These are phyloP conservation scores for Rostrohypoxylon terebratum DNA, from an alignment of 495 filamentous ascomycete species.

Conservation along the genomic window DNA sequence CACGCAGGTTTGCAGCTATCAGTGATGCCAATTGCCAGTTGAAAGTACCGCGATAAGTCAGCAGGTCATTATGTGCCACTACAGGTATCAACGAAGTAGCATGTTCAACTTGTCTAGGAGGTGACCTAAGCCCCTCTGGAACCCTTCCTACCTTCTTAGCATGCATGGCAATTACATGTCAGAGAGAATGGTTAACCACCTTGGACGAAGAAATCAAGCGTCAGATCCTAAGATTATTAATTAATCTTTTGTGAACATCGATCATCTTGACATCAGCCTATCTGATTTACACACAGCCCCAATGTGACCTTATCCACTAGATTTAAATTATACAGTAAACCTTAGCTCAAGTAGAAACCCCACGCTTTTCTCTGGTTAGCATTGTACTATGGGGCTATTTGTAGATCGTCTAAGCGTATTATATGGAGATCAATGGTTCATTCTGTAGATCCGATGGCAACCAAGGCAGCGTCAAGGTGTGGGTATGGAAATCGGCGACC, in stretches of 20 bases:
- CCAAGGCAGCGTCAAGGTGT: slow-evolving; percentile 1
- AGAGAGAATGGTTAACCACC: neutral
- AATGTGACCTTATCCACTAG: neutral
- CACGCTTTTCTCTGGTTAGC: neutral
- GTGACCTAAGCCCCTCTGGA: neutral
- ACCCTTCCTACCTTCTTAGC: neutral
- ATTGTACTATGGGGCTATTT: neutral
- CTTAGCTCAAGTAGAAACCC: slow-evolving; percentile 10
- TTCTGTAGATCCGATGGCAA: slow-evolving; percentile 16
- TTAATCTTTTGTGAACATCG: neutral
- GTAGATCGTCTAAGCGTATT: slow-evolving; percentile 1
- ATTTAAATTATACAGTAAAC: slow-evolving; percentile 1
- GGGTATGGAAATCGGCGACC: slow-evolving; percentile 17
- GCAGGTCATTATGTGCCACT: neutral
- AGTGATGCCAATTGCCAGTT: neutral
- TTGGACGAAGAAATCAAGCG: neutral
- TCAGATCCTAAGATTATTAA: neutral
- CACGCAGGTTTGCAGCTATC: neutral
- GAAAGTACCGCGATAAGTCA: neutral
- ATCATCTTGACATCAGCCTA: neutral
- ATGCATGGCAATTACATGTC: neutral
- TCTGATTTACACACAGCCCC: neutral
- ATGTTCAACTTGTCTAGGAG: neutral
- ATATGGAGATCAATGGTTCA: neutral
- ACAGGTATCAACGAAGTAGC: neutral